Conservation (phyloP, 495 filamentous ascomycete genomes). For the Sabuloglossum arenarium region DNA sequence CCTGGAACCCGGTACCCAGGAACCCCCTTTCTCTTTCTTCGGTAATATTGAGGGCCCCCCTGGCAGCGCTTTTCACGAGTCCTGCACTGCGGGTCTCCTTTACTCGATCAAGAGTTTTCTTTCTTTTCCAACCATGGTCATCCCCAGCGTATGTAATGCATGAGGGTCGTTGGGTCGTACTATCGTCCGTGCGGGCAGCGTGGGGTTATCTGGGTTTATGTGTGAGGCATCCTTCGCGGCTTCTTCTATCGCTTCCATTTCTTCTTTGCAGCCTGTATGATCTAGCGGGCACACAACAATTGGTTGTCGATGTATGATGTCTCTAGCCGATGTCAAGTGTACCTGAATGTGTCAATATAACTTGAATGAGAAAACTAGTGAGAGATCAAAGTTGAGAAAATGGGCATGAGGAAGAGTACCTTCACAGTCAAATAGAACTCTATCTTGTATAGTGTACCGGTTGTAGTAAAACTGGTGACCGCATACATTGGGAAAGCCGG, state of each 20-base stretch:
- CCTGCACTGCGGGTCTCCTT: background rate
- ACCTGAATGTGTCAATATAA: slow-evolving; percentile 31
- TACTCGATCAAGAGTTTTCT: slow-evolving; percentile 86
- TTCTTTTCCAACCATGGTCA: slow-evolving; percentile 66
- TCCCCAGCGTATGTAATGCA: slow-evolving; percentile 41
- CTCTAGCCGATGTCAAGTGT: slow-evolving; percentile 71
- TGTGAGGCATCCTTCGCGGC: slow-evolving; percentile 79
- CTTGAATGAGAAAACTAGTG: background rate
- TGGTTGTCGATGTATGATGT: slow-evolving; percentile 76
- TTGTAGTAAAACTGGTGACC: slow-evolving; percentile 79
- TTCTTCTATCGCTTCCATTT: slow-evolving; percentile 94
- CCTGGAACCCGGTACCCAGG: too few relatives aligned
- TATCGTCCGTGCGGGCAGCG: slow-evolving; percentile 66
- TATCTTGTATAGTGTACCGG: slow-evolving; percentile 89
- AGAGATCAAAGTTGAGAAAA: background rate
- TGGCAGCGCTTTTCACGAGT: background rate
- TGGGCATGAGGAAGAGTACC: slow-evolving; percentile 27
- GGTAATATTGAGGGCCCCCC: background rate
- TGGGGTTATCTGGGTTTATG: slow-evolving; percentile 71
- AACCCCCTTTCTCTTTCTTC: background rate
- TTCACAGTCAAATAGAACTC: slow-evolving; percentile 92
- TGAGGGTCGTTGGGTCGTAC: slow-evolving; percentile 56
- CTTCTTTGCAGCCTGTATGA: slow-evolving; percentile 86
- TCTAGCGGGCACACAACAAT: slow-evolving; percentile 94
- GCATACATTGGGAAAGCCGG: slow-evolving; percentile 76